A percentile compares a stretch with the other conserved stretches of the same genome.
Conservation (phyloP, 352 stramenopile genomes). For the Globisporangium mamillatum region DNA sequence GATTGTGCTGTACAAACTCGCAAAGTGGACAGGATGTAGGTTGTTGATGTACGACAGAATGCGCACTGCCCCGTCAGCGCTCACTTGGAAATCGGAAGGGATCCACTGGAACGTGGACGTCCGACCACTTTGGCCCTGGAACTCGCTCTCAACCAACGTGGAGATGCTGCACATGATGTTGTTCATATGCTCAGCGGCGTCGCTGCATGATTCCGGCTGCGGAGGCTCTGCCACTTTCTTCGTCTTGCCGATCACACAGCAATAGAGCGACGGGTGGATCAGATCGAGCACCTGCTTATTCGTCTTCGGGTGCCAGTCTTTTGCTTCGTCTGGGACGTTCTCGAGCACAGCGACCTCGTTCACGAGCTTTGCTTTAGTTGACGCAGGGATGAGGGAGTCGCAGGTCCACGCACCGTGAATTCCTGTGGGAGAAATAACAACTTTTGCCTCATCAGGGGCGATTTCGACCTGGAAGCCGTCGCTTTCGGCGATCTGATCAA, state of each 20-base stretch:
- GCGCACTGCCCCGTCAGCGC: constrained; percentile 16
- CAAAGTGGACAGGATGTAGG: constrained; percentile 30
- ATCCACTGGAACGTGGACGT: constrained; percentile 39
- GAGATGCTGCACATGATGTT: constrained; percentile 22
- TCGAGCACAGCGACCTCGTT: constrained; percentile 28
- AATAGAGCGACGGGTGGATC: constrained; percentile 64
- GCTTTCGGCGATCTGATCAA: background rate
- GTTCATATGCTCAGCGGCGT: constrained; percentile 30
- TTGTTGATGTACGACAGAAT: constrained; percentile 58
- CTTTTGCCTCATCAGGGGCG: background rate
- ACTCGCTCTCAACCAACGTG: constrained; percentile 18
- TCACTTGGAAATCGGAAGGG: constrained; percentile 30
- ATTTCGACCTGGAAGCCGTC: background rate
- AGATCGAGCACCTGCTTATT: constrained; percentile 51
- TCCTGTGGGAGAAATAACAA: background rate
- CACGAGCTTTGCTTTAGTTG: constrained; percentile 29
- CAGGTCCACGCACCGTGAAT: constrained; percentile 27
- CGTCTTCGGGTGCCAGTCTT: constrained; percentile 57
- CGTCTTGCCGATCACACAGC: constrained; percentile 42
- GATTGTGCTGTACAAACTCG: constrained; percentile 33
- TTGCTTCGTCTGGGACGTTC: constrained; percentile 34
- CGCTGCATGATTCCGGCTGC: background rate
- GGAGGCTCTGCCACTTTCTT: background rate
- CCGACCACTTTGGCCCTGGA: constrained; percentile 2
- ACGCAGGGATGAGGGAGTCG: constrained; percentile 24